A percentile compares a stretch with the other conserved stretches of the same genome.
Conservation (phyloP, 1,284 basidiomycete species). For the Termitomyces sp. region DNA sequence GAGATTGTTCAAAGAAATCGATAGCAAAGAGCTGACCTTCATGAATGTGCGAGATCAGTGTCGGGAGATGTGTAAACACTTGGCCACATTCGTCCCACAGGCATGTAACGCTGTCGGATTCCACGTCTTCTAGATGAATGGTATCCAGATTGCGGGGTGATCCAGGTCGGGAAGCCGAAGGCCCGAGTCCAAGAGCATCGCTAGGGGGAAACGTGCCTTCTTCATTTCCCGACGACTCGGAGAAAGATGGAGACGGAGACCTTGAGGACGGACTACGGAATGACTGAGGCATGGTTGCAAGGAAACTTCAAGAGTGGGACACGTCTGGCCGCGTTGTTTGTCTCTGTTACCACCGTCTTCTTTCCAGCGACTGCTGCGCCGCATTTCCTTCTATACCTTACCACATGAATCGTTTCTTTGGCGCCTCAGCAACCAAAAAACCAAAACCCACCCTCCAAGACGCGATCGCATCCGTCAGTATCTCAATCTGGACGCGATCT, state of each 20-base stretch:
- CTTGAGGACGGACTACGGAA: conserved; percentile 6
- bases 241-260: conserved; percentile 23
- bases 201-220: conserved; percentile 15
- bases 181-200: conserved; percentile 15
- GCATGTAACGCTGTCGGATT: conserved; percentile 56
- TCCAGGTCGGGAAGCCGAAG: conserved; percentile 22
- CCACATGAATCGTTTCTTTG: conserved; percentile 85
- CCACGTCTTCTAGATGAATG: conserved; percentile 13
- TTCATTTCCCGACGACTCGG: conserved; percentile 25
- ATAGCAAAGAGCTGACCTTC: conserved; percentile 44
- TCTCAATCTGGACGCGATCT: background rate
- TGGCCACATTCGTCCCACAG: conserved; percentile 76
- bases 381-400: background rate
- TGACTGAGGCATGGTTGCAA: conserved; percentile 10
- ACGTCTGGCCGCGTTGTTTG: conserved; percentile 5
- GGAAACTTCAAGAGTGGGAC: background rate
- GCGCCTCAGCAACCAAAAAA: conserved; percentile 71
- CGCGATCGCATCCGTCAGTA: conserved; percentile 81
- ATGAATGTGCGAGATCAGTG: conserved; percentile 76
- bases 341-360: background rate
- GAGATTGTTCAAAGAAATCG: conserved; percentile 13
- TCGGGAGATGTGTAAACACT: conserved; percentile 64
- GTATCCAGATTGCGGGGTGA: conserved; percentile 20
- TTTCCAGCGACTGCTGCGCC: background rate
- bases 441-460: conserved; percentile 86